Base-by-base conservation (phyloP, 164 flowering plant species). In the Tinospora cordifolia region DNA sequence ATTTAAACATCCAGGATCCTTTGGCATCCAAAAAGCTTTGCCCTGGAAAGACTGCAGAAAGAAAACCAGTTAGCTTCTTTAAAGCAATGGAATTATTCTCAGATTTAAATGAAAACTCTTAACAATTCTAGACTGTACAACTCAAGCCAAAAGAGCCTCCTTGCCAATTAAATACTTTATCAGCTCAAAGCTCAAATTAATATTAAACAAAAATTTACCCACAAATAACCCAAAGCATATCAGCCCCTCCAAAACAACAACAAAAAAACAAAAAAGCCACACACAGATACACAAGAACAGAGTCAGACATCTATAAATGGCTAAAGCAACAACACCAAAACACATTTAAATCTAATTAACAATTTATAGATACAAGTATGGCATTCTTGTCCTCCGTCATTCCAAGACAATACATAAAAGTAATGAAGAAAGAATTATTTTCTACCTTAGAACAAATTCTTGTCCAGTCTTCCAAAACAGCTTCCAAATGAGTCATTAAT, bases 21-120 rank as follows among this genome's bases (percentile, higher is more conserved):
- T 72, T 9, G 70, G 71, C 70, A 77, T 67, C 81, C 78, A 78
- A 68, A 71, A 57, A 17, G 67, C 64, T 25, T 68, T 74, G 30
- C 60, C 57, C 72, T 70, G 65, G 69, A 74, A 77, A 64, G 69
- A 65, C 69, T 69, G 63, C 70, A 66, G 30, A n/a, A 6, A 66
- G 51, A 36, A 46, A 30, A n/a, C 22, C 47, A 44, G 47, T 44
- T 44, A 44, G 14, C 12, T 44, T 7, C 47, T 44, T 44, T 44
- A 9, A 10, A 7, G 47, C 47, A 44, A 44, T 10, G 2, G 14
- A 44, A 1, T 10, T 44, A 44, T 44, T 44, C 12, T 7, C 47
- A 11, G 8, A 44, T 14, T 44, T 44, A 44, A 44, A 44, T 44
- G 12, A 7, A 44, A 44, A 30, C 36, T 30, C 36, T 30, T 1